phyloP scores from a whole-genome alignment of 306 rosid genomes.

The Ormosia semicastrata region DNA sequence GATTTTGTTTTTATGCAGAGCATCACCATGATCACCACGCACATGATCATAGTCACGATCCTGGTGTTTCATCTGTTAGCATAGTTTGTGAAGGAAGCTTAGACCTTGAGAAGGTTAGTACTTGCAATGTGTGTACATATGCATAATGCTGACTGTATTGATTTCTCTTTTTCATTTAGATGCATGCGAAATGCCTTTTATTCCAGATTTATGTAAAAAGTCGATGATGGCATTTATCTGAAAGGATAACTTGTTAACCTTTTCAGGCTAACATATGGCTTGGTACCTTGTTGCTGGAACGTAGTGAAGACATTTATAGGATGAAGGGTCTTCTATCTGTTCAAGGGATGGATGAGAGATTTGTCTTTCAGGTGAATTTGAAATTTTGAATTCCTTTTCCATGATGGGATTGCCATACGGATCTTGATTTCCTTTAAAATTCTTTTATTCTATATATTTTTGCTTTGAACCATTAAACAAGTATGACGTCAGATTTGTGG shows the following conservation, averaged over 20 bases:
- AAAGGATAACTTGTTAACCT: not conserved
- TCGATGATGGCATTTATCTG: slow-evolving; percentile 2
- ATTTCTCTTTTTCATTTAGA: slow-evolving; percentile 20
- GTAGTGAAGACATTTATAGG: slow-evolving; percentile 88
- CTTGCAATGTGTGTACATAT: not conserved
- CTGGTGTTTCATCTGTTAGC: slow-evolving; percentile 93
- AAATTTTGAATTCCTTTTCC: slow-evolving; percentile 15
- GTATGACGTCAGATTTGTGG: too few species aligned
- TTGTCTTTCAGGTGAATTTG: slow-evolving; percentile 87
- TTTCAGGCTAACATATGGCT: slow-evolving; percentile 95
- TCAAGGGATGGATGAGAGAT: slow-evolving; percentile 91
- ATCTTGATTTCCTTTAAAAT: not conserved
- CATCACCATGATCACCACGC: slow-evolving; percentile 66
- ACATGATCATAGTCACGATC: slow-evolving; percentile 90
- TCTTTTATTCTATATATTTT: not conserved
- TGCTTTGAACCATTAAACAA: too few species aligned
- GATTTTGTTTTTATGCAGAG: slow-evolving; percentile 46
- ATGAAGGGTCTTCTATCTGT: slow-evolving; percentile 95
- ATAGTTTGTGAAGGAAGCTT: slow-evolving; percentile 95
- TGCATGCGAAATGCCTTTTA: not conserved
- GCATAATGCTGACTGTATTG: not conserved
- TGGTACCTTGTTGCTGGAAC: slow-evolving; percentile 76
- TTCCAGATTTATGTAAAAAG: not conserved
- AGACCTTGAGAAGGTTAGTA: slow-evolving; percentile 91
- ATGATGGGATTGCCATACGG: not conserved